Evolutionary conservation across 257 asterid species (phyloP).

Genomic region (Verbascum thapsus): DNA sequence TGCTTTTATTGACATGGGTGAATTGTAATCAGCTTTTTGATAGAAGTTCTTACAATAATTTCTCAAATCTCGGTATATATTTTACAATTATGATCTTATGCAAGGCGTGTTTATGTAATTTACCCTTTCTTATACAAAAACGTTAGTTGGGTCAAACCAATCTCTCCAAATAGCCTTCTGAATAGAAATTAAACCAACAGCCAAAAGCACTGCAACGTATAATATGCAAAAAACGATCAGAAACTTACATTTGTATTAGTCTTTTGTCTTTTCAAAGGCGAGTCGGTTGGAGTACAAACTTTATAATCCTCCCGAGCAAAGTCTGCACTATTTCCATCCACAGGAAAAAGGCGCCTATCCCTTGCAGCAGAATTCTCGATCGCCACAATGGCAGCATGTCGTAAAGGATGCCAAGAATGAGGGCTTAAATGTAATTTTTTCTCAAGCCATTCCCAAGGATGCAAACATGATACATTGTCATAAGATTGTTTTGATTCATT

Average conservation of each 20-base stretch:
- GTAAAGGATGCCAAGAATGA: slow-evolving; percentile 71
- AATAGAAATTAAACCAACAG: background rate
- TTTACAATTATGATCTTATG: too few species aligned
- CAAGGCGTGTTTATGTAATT: too few species aligned
- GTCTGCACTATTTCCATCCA: slow-evolving; percentile 29
- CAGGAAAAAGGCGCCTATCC: slow-evolving; percentile 66
- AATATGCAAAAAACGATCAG: slow-evolving; percentile 1
- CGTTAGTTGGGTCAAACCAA: slow-evolving; percentile 1
- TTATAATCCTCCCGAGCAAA: slow-evolving; percentile 39
- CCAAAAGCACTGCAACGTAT: background rate
- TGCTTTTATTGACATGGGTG: too few species aligned
- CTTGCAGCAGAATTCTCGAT: slow-evolving; percentile 78
- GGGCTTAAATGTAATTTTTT: slow-evolving; percentile 33
- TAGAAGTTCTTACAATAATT: too few species aligned
- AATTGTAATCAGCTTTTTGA: too few species aligned
- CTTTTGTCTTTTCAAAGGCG: slow-evolving; percentile 68
- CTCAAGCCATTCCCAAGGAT: slow-evolving; percentile 78
- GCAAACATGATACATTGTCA: slow-evolving; percentile 59
- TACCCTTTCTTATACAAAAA: background rate
- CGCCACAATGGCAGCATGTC: slow-evolving; percentile 88
- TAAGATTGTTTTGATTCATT: slow-evolving; percentile 29
- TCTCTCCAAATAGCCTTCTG: slow-evolving; percentile 2
- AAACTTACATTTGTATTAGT: slow-evolving; percentile 30
- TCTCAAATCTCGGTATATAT: too few species aligned
- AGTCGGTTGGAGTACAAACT: slow-evolving; percentile 36